Base-by-base conservation (phyloP, 441 rosid species). In the Theobroma grandiflorum region DNA sequence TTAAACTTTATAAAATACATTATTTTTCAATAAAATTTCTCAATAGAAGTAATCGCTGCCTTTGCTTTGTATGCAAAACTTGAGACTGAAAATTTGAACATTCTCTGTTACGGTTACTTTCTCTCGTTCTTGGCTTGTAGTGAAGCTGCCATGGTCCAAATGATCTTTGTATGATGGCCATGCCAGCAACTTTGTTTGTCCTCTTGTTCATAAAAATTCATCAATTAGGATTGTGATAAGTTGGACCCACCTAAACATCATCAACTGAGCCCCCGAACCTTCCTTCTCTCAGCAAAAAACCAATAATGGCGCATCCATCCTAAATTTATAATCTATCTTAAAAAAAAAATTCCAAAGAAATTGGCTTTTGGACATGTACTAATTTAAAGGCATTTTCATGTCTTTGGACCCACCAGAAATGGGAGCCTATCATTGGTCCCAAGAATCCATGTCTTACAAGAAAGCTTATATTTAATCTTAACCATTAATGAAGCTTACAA, bases 401-500 rank as follows among this genome's bases (percentile, higher is more conserved):
- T 15, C 10, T 7, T 14, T 37, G 69, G 70, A 33, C 70, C 47
- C 70, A 65, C 22, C 22, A 15, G 20, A 65, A 35, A 33, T 52
- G 62, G 50, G 3, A 55, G 16, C 49, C 47, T 8, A 42, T 15
- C 69, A 64, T 16, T 16, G 22, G 15, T 37, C 43, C 45, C 2
- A 22, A 69, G 76, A 53, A 37, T n/a, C 63, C 64, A 72, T 35
- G 45, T 52, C 47, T 71, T 72, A 10, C 76, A 72, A 35, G 76
- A 18, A 53, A 53, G 2, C 55, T 50, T 0, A 50, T 50, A 50
- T 50, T 50, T 5, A 55, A 55, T 55, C 22, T 26, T 22, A 50
- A 12, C 18, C 16, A 50, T 50, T 50, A 7, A 0, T 53, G 1
- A 53, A 0, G 2, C 1, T 5, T 4, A 53, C 16, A 4, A 53